A percentile compares a stretch with the other conserved stretches of the same genome.
Conservation (phyloP, 2,329 filamentous ascomycete species). For the Chrysoporthe austroafricana region DNA sequence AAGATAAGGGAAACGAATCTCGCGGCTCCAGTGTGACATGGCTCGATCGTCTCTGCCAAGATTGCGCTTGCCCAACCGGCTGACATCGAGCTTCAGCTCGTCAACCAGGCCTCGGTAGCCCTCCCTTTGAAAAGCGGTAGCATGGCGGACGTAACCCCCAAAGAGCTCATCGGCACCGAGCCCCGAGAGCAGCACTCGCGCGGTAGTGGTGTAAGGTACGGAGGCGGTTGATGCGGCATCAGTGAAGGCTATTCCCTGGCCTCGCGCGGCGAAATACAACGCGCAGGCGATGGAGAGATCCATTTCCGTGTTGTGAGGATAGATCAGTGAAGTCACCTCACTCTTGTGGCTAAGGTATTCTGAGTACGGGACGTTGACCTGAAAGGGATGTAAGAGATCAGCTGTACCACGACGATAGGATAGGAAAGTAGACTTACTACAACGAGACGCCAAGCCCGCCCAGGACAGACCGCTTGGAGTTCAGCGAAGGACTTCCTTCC, state of each 20-base stretch:
- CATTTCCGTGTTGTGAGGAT: constrained; percentile 98
- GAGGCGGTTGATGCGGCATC: constrained; percentile 30
- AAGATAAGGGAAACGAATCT: constrained; percentile 87
- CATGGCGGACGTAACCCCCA: constrained; percentile 87
- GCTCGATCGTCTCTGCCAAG: constrained; percentile 91
- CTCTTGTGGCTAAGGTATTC: constrained; percentile 72
- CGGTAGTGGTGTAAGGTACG: constrained; percentile 64
- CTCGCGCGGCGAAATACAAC: constrained; percentile 91
- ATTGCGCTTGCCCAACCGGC: constrained; percentile 88
- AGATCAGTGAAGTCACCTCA: constrained; percentile 76
- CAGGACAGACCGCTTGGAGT: constrained; percentile 69
- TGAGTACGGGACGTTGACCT: constrained; percentile 80
- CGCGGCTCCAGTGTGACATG: constrained; percentile 85
- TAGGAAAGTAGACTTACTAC: constrained; percentile 51
- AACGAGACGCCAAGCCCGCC: constrained; percentile 80
- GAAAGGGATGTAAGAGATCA: constrained; percentile 13
- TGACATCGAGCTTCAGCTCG: constrained; percentile 84
- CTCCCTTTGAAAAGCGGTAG: constrained; percentile 70
- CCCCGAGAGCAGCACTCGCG: constrained; percentile 86
- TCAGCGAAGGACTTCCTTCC: constrained; percentile 81
- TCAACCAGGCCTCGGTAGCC: constrained; percentile 75
- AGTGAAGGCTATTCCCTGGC: constrained; percentile 56
- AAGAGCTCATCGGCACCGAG: constrained; percentile 96
- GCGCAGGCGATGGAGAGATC: constrained; percentile 92
- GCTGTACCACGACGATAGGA: not conserved